Evolutionary conservation across 2,329 filamentous ascomycete genomes (phyloP), one percentile per base, ranked within the genome.

Genomic region (Setomelanomma holmii): DNA sequence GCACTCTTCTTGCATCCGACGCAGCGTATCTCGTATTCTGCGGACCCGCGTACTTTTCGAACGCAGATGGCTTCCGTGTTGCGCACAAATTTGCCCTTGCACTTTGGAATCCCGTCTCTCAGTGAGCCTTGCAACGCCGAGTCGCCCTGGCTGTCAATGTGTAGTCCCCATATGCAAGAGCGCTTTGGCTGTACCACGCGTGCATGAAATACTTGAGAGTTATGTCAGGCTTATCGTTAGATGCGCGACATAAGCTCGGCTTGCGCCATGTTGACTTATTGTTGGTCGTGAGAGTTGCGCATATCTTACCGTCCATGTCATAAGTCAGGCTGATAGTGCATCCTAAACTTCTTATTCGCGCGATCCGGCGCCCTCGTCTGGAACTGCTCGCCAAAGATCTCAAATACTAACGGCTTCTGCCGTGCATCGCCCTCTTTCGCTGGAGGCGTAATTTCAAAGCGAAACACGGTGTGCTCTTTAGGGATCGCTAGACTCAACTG

Each of bases 331-430:
- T 92, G 80, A 66, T 90, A 91, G 71, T 93, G 92, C 69, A 85
- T 82, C 76, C 95, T 96, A 76, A 96, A 96, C 78, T 96, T 98
- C 77, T 86, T 91, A 66, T 89, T 96, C 42, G 92, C 91, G 19
- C 95, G 81, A 71, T 98, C 93, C 14, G 89, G 86, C 2, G 93
- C 87, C 10, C 92, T 83, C 60, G 88, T 86, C 80, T 91, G 86
- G 68, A 98, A 93, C 70, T 96, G 91, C 64, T 91, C 89, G 2
- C 95, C 95, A 58, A 93, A 84, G 1, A 98, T 79, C 72, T 98
- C 93, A 65, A 97, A 95, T 0, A 87, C 82, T 66, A 97, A 80
- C 16, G 78, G 77, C 55, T 77, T 79, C 30, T 49, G 60, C 34
- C 53, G 63, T 51, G 56, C 59, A 35, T 57, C 66, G 45, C 62